Evolutionary conservation across 2,329 filamentous ascomycete genomes (phyloP).

Genomic region (Elsinoe fawcettii): DNA sequence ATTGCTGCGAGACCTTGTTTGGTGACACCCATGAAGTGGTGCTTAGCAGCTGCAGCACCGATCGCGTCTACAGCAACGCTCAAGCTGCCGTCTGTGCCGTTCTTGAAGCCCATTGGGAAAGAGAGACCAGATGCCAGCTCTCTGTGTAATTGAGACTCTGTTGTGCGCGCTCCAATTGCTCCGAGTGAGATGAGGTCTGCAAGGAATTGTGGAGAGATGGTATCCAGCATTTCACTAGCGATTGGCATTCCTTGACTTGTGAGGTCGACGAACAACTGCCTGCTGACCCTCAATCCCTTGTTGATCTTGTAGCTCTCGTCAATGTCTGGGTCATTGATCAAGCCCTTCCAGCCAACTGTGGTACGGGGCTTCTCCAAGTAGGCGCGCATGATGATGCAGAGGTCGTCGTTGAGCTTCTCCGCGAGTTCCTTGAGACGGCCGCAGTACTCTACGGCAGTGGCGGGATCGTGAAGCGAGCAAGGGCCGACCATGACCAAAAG

Average conservation of each 20-base stretch:
- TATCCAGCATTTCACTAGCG: conserved; percentile 96
- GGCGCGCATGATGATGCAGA: conserved; percentile 93
- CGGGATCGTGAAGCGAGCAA: conserved; percentile 95
- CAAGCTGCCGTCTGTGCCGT: conserved; percentile 89
- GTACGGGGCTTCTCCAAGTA: conserved; percentile 99
- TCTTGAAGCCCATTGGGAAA: conserved; percentile 99
- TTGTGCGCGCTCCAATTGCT: conserved; percentile 91
- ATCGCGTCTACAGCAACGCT: conserved; percentile 93
- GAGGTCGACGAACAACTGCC: conserved; percentile 87
- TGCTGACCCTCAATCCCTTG: conserved; percentile 88
- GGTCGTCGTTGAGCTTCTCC: conserved; percentile 70
- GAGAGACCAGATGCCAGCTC: conserved; percentile 91
- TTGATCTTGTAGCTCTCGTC: conserved; percentile 98
- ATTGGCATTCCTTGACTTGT: conserved; percentile 86
- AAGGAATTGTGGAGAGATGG: conserved; percentile 95
- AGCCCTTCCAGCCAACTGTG: conserved; percentile 96
- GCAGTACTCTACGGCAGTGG: conserved; percentile 81
- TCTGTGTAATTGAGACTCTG: conserved; percentile 91
- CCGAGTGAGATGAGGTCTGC: conserved; percentile 93
- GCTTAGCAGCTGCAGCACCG: conserved; percentile 67
- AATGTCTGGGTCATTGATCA: conserved; percentile 98
- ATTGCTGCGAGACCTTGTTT: conserved; percentile 96
- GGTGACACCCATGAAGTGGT: conserved; percentile 98
- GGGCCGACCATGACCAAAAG: conserved; percentile 91
- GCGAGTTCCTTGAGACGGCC: conserved; percentile 67